These are phyloP conservation scores for Pythium aphanidermatum DNA, from an alignment of 352 stramenopile genomes.

Conservation along the genomic window DNA sequence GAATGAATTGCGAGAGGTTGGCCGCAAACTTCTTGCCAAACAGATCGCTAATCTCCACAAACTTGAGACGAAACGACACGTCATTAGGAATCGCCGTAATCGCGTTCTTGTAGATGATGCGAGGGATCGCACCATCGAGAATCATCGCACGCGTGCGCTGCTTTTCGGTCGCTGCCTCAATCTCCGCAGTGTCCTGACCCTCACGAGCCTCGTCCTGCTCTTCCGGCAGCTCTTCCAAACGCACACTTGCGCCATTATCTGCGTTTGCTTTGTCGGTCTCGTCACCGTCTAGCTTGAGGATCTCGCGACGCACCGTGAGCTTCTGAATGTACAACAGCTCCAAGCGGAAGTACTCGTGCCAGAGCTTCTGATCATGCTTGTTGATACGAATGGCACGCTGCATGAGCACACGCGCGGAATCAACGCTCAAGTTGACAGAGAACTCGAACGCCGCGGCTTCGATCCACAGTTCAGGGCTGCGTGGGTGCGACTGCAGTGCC, in stretches of 20 bases:
- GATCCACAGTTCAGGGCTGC: conserved; percentile 86
- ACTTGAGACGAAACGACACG: conserved; percentile 66
- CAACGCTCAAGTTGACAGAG: conserved; percentile 75
- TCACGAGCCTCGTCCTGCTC: conserved; percentile 24
- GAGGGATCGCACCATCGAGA: conserved; percentile 75
- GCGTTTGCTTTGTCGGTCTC: conserved; percentile 10
- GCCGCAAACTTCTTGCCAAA: conserved; percentile 54
- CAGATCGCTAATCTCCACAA: conserved; percentile 72
- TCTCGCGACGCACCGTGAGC: conserved; percentile 69
- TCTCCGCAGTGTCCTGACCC: conserved; percentile 14
- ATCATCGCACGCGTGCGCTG: conserved; percentile 60
- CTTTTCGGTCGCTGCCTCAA: conserved; percentile 34
- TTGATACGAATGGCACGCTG: conserved; percentile 91
- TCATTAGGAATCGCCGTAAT: conserved; percentile 50
- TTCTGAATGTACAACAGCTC: conserved; percentile 91
- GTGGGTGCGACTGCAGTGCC: conserved; percentile 83
- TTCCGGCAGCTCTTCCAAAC: conserved; percentile 45
- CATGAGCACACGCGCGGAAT: conserved; percentile 87
- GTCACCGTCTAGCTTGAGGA: conserved; percentile 61
- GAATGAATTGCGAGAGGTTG: conserved; percentile 63
- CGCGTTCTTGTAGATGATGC: conserved; percentile 78
- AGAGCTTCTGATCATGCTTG: conserved; percentile 69
- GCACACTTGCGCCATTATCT: conserved; percentile 27
- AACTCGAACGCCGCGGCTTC: conserved; percentile 90
- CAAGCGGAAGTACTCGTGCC: conserved; percentile 89